Conservation (phyloP, 2,329 filamentous ascomycete species). For the Paraconiothyrium sp. region DNA sequence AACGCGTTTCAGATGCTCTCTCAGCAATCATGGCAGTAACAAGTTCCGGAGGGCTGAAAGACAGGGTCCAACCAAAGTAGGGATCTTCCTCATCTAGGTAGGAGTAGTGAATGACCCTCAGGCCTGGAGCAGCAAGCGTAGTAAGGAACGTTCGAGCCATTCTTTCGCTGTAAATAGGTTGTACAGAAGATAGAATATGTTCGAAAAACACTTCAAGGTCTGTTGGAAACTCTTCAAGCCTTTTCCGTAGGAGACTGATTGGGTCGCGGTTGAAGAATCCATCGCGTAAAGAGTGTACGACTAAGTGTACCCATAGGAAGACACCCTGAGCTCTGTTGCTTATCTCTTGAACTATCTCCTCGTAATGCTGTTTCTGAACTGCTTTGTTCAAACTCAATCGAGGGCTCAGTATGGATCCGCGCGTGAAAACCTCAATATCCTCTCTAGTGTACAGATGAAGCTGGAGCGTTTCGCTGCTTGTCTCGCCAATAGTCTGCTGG, state of each 20-base stretch:
- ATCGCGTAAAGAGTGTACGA: slow-evolving; percentile 7
- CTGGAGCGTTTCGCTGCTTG: slow-evolving; percentile 1
- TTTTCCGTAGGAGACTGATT: not conserved
- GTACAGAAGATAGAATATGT: slow-evolving; percentile 2
- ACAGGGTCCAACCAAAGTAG: not conserved
- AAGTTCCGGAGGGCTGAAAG: not conserved
- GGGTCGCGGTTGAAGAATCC: slow-evolving; percentile 1
- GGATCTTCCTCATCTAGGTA: slow-evolving; percentile 12
- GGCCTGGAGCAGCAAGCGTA: not conserved
- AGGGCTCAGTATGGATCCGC: not conserved
- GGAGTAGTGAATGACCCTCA: slow-evolving; percentile 3
- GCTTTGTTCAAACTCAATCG: not conserved
- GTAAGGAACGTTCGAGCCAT: slow-evolving; percentile 8
- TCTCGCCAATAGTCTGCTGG: slow-evolving; percentile 13
- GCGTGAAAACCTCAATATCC: slow-evolving; percentile 18
- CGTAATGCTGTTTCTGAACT: not conserved
- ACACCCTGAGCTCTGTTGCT: slow-evolving; percentile 6
- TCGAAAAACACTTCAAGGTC: slow-evolving; percentile 12
- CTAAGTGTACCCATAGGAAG: slow-evolving; percentile 14
- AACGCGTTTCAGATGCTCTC: not conserved
- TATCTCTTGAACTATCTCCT: not conserved
- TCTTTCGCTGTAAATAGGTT: not conserved
- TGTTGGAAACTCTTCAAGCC: slow-evolving; percentile 3
- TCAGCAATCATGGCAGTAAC: not conserved
- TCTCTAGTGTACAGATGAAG: slow-evolving; percentile 16